Conservation (phyloP, 768 basidiomycete species). For the Piloderma croceum region DNA sequence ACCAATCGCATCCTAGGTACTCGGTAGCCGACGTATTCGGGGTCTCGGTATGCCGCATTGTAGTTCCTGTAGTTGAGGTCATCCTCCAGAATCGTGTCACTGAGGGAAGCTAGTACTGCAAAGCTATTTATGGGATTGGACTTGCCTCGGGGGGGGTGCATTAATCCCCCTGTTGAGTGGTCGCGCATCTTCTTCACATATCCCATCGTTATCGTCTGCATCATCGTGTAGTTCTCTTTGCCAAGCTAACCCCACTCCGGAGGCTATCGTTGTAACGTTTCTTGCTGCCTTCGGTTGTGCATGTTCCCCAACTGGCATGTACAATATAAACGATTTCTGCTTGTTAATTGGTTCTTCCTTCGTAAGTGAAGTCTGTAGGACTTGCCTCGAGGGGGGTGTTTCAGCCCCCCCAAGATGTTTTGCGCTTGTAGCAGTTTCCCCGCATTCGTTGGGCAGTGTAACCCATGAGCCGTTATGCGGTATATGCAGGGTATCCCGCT, state of each 20-base stretch:
- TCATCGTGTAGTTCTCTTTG: background rate
- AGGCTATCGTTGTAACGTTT: background rate
- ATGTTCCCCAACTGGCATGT: slow-evolving; percentile 1
- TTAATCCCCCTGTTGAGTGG: background rate
- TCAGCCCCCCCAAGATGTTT: background rate
- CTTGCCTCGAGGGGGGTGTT: background rate
- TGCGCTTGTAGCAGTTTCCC: background rate
- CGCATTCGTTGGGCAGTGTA: background rate
- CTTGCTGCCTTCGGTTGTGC: background rate
- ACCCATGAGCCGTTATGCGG: background rate
- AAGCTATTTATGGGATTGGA: background rate
- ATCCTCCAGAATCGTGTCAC: too few relatives aligned
- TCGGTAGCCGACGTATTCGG: too few relatives aligned
- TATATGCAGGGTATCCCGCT: slow-evolving; percentile 1
- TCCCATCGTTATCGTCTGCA: background rate
- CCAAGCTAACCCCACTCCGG: background rate
- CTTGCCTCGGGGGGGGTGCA: slow-evolving; percentile 3
- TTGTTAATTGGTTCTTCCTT: slow-evolving; percentile 1
- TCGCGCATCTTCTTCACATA: background rate
- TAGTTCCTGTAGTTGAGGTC: too few relatives aligned
- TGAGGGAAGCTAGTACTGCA: too few relatives aligned
- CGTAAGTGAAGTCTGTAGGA: background rate
- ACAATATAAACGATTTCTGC: too few relatives aligned
- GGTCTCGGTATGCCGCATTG: too few relatives aligned
- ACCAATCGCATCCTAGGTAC: too few relatives aligned